Base-by-base conservation (phyloP, 1,284 basidiomycete genomes). In the Amylostereum chailletii region DNA sequence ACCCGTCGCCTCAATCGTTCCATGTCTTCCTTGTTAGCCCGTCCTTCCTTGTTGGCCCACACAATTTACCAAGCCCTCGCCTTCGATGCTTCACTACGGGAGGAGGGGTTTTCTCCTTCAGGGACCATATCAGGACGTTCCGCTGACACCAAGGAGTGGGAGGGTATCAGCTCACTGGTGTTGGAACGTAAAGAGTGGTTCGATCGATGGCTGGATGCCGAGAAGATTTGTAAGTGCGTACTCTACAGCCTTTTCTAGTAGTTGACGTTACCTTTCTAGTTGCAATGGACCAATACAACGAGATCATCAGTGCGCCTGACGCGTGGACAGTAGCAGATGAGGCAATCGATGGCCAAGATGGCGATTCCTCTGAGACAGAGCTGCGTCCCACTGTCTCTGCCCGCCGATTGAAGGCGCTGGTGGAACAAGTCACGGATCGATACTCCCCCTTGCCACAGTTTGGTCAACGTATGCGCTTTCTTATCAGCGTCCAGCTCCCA, bases 381-480 rank as follows among this genome's bases (percentile, higher is more conserved):
- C 62, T 81, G 43, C 77, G 75, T 52, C 74, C 86, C 3, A 94
- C 92, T 0, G 79, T 82, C 55, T 93, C 90, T 5, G 84, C 93
- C 1, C 71, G 92, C 30, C 77, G 86, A 56, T 69, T 95, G 49
- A 88, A 86, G 59, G 79, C 84, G n/a, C 71, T 96, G 30, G 72
- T 93, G 6, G 89, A 94, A 59, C 90, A 93, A 65, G 81, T 95
- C 48, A 93, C 92, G 84, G 94, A 95, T 63, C 91, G 94, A 1
- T 97, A 97, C 62, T 81, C 85, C 6, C 86, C 91, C 0, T 72
- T 98, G 0, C 94, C 94, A 0, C 77, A 79, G 42, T 77, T 88
- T 52, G 64, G 71, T 9, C 89, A 96, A 53, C 83, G 86, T 11
- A 81, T 85, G 0, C 83, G 84, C 8, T 98, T 98, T 69, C 75